Evolutionary conservation across 2,329 filamentous ascomycete species (phyloP), one percentile per base, ranked within the genome.

Genomic region (Xylaria sp.): DNA sequence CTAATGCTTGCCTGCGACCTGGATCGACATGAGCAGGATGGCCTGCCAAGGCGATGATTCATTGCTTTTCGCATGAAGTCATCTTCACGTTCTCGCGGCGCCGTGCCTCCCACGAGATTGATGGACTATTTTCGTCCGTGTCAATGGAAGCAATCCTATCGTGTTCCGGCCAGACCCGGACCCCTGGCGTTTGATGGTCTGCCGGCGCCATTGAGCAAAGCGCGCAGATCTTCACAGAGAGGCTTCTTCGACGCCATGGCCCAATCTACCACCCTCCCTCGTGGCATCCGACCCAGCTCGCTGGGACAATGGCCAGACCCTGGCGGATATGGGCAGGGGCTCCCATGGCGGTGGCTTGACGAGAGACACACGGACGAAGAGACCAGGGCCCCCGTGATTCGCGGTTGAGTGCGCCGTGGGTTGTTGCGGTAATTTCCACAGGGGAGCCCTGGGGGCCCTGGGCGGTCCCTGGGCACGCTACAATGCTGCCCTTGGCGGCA

Each of bases 221-320:
- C 44, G 47, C 44, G 54, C 27, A 44, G 57, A 61, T 61, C 57
- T 56, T 59, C 41, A 51, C 23, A 19, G 41, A 43, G 58, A 54
- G 31, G 47, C 40, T 53, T 54, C 43, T 56, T 59, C 37, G 46
- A 66, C 60, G 55, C 58, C 60, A 53, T 56, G 43, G 51, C 31
- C 54, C 37, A 63, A 57, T 52, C 38, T 53, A 49, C 60, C 38
- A 49, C 60, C 52, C 25, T 57, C 56, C 63, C 65, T 64, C 63
- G 68, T 70, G 69, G 70, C 70, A 67, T 66, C 59, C 56, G 69
- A 67, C 63, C 70, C 68, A 52, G 62, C 65, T 58, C 27, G 66
- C 61, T 68, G 68, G 70, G 64, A 68, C 68, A 57, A 64, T 61
- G 57, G 64, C 60, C 63, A 56, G 63, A 67, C 53, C 64, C 70